phyloP scores from a whole-genome alignment of 345 rosid species.

The Heritiera fomes region DNA sequence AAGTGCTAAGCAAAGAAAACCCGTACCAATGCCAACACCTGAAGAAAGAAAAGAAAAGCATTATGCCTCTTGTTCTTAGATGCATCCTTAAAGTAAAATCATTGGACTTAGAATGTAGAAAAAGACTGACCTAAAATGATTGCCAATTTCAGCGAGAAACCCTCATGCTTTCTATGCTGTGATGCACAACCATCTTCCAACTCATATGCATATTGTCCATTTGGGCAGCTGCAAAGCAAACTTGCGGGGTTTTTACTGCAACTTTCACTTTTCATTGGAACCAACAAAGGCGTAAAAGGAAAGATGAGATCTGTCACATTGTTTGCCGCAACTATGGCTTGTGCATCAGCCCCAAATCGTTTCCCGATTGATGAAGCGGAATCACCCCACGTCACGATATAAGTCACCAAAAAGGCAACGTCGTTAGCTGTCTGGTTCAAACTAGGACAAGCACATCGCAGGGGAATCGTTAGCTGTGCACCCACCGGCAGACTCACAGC shows the following conservation, averaged over 20 bases:
- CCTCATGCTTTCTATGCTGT: not conserved
- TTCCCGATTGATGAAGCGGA: not conserved
- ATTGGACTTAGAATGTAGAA: not conserved
- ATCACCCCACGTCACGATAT: slow-evolving; percentile 27
- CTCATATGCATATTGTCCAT: slow-evolving; percentile 16
- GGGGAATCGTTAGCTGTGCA: slow-evolving; percentile 2
- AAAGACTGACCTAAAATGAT: slow-evolving; percentile 8
- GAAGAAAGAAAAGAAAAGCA: not conserved
- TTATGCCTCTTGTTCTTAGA: not conserved
- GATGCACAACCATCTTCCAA: slow-evolving; percentile 7
- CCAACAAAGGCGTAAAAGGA: slow-evolving; percentile 30
- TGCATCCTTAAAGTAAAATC: not conserved
- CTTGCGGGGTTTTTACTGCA: slow-evolving; percentile 19
- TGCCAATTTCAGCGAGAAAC: slow-evolving; percentile 23
- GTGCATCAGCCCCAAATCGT: not conserved
- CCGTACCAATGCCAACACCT: slow-evolving; percentile 26
- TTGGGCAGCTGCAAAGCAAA: slow-evolving; percentile 26
- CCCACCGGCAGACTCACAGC: accelerated
- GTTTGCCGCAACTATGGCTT: slow-evolving; percentile 28
- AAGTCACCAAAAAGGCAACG: slow-evolving; percentile 25
- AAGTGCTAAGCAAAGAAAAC: slow-evolving; percentile 19
- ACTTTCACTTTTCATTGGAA: slow-evolving; percentile 31
- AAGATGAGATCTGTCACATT: not conserved
- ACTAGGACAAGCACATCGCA: slow-evolving; percentile 39
- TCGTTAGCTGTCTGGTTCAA: slow-evolving; percentile 20